A percentile compares a stretch with the other conserved stretches of the same genome.
Conservation (phyloP, 225 moss, liverwort and hornwort genomes). For the Anthoceros angustus region DNA sequence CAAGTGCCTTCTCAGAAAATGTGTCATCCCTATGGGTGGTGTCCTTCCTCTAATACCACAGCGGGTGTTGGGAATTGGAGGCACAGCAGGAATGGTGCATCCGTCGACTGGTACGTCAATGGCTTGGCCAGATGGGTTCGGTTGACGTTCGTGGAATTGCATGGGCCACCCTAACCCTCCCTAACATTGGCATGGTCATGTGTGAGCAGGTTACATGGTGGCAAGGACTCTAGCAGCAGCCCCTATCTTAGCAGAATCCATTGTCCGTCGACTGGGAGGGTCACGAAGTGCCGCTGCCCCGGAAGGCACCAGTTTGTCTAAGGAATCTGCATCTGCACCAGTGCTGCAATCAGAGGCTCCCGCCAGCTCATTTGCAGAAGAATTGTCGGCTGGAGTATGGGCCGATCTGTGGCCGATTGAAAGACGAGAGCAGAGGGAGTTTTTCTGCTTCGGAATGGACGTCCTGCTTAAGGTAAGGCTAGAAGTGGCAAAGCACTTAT, state of each 20-base stretch:
- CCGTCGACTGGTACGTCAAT: slow-evolving; percentile 71
- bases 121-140: not conserved
- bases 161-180: too few species aligned
- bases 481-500: not conserved
- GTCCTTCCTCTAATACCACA: slow-evolving; percentile 90
- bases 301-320: slow-evolving; percentile 9
- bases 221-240: slow-evolving; percentile 45
- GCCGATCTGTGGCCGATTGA: slow-evolving; percentile 87
- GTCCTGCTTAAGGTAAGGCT: slow-evolving; percentile 70
- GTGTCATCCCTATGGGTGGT: slow-evolving; percentile 97
- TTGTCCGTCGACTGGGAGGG: slow-evolving; percentile 51
- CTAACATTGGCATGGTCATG: too few species aligned
- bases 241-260: slow-evolving; percentile 33
- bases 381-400: slow-evolving; percentile 80
- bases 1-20: slow-evolving; percentile 31
- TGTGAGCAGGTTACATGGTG: slow-evolving; percentile 36
- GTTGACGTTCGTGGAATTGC: too few species aligned
- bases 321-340: slow-evolving; percentile 1
- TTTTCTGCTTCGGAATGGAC: slow-evolving; percentile 99
- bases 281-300: slow-evolving; percentile 24
- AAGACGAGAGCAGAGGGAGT: slow-evolving; percentile 74
- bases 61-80: slow-evolving; percentile 93
- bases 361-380: slow-evolving; percentile 30
- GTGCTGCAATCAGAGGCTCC: slow-evolving; percentile 10
- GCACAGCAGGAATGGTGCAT: slow-evolving; percentile 99